Percentiles rank a stretch among this genome's conserved stretches.
Conservation (phyloP, 768 basidiomycete species). For the Trametes cubensis region DNA sequence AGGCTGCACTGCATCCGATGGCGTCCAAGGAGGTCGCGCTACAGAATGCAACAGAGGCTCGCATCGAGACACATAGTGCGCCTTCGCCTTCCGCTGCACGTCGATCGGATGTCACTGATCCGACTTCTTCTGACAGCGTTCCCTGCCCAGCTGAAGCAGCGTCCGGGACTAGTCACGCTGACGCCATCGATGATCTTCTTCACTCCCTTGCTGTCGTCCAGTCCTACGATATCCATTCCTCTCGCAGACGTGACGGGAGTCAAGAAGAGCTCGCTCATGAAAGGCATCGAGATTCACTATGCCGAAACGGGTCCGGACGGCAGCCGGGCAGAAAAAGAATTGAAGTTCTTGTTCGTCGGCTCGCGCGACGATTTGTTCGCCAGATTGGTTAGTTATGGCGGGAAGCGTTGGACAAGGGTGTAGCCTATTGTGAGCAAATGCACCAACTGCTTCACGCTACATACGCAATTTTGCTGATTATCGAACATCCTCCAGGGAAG, state of each 20-base stretch:
- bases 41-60: slow-evolving; percentile 6
- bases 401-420: slow-evolving; percentile 48
- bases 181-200: slow-evolving; percentile 53
- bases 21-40: slow-evolving; percentile 20
- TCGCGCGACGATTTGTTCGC: slow-evolving; percentile 69
- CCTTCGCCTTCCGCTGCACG: slow-evolving; percentile 1
- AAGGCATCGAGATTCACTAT: slow-evolving; percentile 56
- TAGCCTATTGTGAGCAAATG: slow-evolving; percentile 1
- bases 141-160: slow-evolving; percentile 57
- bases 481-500: neutral
- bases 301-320: slow-evolving; percentile 32
- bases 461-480: neutral
- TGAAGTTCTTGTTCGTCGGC: slow-evolving; percentile 62
- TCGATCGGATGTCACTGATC: neutral
- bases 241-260: slow-evolving; percentile 53
- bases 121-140: slow-evolving; percentile 46
- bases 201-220: slow-evolving; percentile 52
- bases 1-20: slow-evolving; percentile 13
- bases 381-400: slow-evolving; percentile 55
- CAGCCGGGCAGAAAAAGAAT: slow-evolving; percentile 45
- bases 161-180: slow-evolving; percentile 63
- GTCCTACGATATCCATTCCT: slow-evolving; percentile 49
- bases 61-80: slow-evolving; percentile 31
- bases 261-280: slow-evolving; percentile 57
- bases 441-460: neutral